phyloP scores from a whole-genome alignment of 2,329 filamentous ascomycete genomes.

The Fusarium sp. region DNA sequence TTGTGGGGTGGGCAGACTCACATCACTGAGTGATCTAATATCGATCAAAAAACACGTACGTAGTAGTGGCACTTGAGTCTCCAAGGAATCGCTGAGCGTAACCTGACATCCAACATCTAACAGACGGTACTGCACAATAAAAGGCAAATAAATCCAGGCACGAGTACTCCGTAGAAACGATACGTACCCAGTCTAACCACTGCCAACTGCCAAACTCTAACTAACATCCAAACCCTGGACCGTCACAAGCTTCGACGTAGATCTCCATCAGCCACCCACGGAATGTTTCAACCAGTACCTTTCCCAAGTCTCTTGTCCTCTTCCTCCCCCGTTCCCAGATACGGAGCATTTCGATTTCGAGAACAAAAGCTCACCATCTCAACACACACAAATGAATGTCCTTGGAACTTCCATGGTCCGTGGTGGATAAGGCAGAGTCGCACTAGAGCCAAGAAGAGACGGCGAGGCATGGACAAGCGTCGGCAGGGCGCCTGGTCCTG shows the following conservation, averaged over 20 bases:
- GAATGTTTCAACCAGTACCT: constrained; percentile 25
- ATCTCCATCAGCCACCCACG: constrained; percentile 9
- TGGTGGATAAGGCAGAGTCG: constrained; percentile 38
- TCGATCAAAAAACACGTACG: constrained; percentile 15
- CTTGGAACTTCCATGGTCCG: constrained; percentile 30
- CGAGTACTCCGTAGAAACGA: constrained; percentile 8
- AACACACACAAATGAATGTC: constrained; percentile 26
- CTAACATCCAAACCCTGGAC: constrained; percentile 7
- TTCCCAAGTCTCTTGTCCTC: not conserved
- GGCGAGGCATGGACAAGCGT: constrained; percentile 40
- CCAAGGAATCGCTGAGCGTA: constrained; percentile 8
- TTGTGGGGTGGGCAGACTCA: constrained; percentile 13
- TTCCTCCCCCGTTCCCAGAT: not conserved
- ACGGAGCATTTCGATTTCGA: not conserved
- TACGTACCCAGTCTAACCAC: constrained; percentile 6
- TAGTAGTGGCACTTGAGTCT: not conserved
- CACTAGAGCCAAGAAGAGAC: constrained; percentile 39
- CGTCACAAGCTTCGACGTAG: constrained; percentile 2
- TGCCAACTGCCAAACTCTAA: constrained; percentile 29
- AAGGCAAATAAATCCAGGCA: constrained; percentile 32
- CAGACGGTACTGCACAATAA: constrained; percentile 17
- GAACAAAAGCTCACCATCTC: constrained; percentile 28
- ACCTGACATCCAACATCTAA: not conserved
- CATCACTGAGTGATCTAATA: constrained; percentile 28
- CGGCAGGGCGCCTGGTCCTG: constrained; percentile 45